A percentile compares a stretch with the other conserved stretches of the same genome.
phyloP scores from a whole-genome alignment of 2,329 filamentous ascomycete genomes.

The Ophiostoma montium region DNA sequence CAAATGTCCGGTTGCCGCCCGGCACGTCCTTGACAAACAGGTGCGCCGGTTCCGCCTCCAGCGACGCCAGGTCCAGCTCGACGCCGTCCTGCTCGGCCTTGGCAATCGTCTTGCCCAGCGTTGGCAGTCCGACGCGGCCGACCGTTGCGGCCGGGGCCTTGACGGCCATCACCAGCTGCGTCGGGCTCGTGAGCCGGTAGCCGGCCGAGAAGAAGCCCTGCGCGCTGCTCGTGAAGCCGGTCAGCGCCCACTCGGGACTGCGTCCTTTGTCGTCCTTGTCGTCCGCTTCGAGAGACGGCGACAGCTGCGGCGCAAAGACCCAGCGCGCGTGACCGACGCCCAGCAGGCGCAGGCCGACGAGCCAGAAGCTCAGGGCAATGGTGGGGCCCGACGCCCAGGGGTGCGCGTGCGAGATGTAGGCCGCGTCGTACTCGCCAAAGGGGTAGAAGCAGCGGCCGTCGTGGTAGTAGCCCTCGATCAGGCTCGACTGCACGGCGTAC shows the following conservation, averaged over 20 bases:
- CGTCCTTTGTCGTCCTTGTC: neutral
- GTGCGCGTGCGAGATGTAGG: neutral
- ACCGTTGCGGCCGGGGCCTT: neutral
- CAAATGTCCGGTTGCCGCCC: neutral
- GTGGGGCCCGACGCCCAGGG: neutral
- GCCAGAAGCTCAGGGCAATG: neutral
- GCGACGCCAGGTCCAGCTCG: neutral
- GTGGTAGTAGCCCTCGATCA: neutral
- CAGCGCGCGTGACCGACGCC: neutral
- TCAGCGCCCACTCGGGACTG: neutral
- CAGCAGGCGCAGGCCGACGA: neutral
- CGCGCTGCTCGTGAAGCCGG: neutral
- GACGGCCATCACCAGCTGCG: neutral
- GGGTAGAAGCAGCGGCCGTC: neutral
- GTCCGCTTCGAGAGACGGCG: neutral
- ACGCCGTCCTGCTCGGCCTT: neutral
- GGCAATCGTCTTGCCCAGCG: neutral
- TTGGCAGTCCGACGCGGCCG: neutral
- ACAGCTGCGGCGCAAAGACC: neutral
- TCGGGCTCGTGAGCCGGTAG: neutral
- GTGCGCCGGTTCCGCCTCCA: neutral
- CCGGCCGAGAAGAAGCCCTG: neutral
- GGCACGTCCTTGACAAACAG: neutral
- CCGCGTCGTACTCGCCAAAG: neutral
- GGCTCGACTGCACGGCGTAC: neutral